A percentile compares a stretch with the other conserved stretches of the same genome.
Conservation (phyloP, 306 rosid species). For the Prinsepia uniflora region DNA sequence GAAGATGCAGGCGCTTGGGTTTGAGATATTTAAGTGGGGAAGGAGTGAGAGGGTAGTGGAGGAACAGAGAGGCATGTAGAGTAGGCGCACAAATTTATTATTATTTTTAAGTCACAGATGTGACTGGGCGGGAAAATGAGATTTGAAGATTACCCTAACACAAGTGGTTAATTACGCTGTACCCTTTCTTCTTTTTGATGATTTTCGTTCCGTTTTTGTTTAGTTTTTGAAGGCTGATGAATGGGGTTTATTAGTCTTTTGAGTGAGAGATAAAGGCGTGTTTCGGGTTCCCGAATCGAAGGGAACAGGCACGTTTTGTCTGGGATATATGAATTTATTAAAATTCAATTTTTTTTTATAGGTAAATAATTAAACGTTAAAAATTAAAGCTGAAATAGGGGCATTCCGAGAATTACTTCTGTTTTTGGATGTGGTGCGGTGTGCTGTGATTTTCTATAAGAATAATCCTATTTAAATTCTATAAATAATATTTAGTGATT, state of each 20-base stretch:
- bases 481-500: no score
- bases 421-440: no score
- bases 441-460: no score
- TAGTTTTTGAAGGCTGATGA: not conserved
- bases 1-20: slow-evolving; percentile 13
- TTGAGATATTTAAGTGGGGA: not conserved
- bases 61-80: slow-evolving; percentile 13
- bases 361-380: no score
- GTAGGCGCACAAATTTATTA: not conserved
- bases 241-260: not conserved
- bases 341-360: no score
- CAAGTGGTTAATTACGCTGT: slow-evolving; percentile 24
- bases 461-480: no score
- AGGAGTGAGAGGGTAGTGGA: not conserved
- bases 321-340: not conserved
- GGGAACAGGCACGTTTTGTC: slow-evolving; percentile 8
- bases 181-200: not conserved
- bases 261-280: no score
- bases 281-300: not conserved
- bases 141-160: slow-evolving; percentile 12
- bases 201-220: not conserved
- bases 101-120: not conserved
- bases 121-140: slow-evolving; percentile 59
- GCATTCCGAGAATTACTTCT: no score
- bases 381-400: no score